Evolutionary conservation across 2,329 filamentous ascomycete genomes (phyloP).

Genomic region (Escovopsis sp.): DNA sequence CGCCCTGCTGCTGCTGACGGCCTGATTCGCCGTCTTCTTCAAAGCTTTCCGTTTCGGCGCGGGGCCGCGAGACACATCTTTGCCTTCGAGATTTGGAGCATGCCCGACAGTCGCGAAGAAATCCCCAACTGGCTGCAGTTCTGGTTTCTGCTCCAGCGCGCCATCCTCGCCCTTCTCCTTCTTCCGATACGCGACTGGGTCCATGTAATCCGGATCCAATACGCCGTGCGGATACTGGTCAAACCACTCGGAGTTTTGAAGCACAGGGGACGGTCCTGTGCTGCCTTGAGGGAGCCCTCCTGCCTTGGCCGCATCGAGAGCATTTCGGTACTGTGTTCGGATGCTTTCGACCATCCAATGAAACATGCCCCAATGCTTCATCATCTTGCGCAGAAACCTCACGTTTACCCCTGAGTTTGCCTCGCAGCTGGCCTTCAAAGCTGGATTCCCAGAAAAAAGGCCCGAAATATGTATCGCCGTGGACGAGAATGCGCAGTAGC

Average conservation of each 20-base stretch:
- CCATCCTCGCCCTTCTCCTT: conserved; percentile 76
- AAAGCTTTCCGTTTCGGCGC: conserved; percentile 22
- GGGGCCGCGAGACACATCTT: conserved; percentile 11
- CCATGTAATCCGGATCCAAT: conserved; percentile 68
- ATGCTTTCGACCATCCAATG: conserved; percentile 91
- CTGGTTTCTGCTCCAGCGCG: conserved; percentile 74
- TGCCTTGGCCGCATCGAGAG: conserved; percentile 64
- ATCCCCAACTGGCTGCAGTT: conserved; percentile 87
- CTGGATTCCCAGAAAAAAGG: conserved; percentile 71
- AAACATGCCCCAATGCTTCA: conserved; percentile 97
- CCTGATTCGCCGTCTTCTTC: conserved; percentile 19
- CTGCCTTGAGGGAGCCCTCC: conserved; percentile 39
- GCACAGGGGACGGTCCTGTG: conserved; percentile 47
- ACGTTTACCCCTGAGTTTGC: conserved; percentile 77
- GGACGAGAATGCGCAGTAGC: conserved; percentile 86
- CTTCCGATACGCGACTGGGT: conserved; percentile 50
- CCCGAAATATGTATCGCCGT: conserved; percentile 91
- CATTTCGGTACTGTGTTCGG: conserved; percentile 73
- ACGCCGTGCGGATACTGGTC: conserved; percentile 88
- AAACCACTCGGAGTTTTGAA: conserved; percentile 98
- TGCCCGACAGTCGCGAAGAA: conserved; percentile 75
- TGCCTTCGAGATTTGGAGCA: conserved; percentile 34
- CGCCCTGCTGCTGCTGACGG: background rate
- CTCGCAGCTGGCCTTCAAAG: conserved; percentile 65
- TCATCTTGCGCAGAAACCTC: conserved; percentile 85